These are phyloP conservation scores for Ottelia alismoides DNA, from an alignment of 106 monocot genomes.

Conservation along the genomic window DNA sequence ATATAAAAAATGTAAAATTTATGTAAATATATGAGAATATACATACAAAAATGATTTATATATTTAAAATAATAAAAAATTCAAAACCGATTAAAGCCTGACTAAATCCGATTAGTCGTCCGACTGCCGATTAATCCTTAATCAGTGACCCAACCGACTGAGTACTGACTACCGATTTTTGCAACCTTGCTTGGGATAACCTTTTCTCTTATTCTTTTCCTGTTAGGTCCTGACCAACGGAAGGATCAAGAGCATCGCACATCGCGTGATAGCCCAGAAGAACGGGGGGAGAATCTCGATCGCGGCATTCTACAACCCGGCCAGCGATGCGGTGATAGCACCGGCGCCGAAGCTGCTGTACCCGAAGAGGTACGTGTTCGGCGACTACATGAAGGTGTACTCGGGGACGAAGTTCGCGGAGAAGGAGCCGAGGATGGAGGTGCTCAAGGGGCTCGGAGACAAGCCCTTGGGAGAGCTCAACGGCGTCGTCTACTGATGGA, in stretches of 20 bases:
- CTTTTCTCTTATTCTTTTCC: background rate
- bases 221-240: constrained; percentile 76
- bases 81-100: too few relatives aligned
- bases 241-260: constrained; percentile 60
- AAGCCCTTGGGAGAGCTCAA: background rate
- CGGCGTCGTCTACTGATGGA: constrained; percentile 6
- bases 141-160: too few relatives aligned
- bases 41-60: too few relatives aligned
- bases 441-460: constrained; percentile 24
- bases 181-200: too few relatives aligned
- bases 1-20: too few relatives aligned
- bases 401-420: constrained; percentile 53
- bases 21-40: too few relatives aligned
- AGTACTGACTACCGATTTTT: too few relatives aligned
- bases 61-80: too few relatives aligned
- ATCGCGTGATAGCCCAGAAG: constrained; percentile 45
- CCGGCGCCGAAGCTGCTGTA: constrained; percentile 44
- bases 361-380: constrained; percentile 40
- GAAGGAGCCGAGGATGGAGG: constrained; percentile 74
- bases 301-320: constrained; percentile 88
- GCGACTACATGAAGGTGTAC: constrained; percentile 83
- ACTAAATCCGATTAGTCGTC: too few relatives aligned
- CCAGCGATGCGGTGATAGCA: constrained; percentile 54
- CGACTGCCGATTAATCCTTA: too few relatives aligned
- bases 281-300: constrained; percentile 70